Percentiles rank a stretch among this genome's conserved stretches.
Conservation (phyloP, 768 basidiomycete species). For the Daedaleopsis nitida region DNA sequence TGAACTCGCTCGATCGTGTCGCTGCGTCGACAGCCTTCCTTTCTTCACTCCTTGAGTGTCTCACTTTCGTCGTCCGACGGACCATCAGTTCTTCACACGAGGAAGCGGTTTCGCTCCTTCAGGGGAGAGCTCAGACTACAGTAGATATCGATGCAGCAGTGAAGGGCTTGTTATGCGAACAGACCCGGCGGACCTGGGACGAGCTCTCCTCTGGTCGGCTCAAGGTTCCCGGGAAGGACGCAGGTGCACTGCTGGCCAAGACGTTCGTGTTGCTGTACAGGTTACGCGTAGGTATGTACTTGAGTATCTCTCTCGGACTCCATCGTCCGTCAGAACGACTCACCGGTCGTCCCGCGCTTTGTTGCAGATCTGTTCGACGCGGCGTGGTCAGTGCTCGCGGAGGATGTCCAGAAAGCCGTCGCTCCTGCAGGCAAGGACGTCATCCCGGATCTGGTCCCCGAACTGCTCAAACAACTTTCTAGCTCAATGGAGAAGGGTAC, state of each 20-base stretch:
- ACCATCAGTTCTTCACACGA: conserved; percentile 30
- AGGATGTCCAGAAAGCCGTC: conserved; percentile 28
- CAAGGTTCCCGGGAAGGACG: conserved; percentile 47
- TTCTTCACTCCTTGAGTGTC: conserved; percentile 68
- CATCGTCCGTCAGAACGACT: too few relatives aligned
- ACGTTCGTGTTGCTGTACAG: conserved; percentile 34
- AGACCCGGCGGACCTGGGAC: conserved; percentile 51
- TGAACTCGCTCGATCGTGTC: conserved; percentile 56
- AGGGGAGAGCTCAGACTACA: neutral
- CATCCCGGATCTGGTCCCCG: conserved; percentile 41
- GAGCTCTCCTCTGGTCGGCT: conserved; percentile 46
- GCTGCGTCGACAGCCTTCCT: conserved; percentile 66
- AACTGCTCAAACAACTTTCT: conserved; percentile 47
- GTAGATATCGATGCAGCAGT: conserved; percentile 6
- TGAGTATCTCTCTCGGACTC: neutral
- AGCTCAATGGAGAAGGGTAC: conserved; percentile 40
- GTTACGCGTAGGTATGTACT: conserved; percentile 30
- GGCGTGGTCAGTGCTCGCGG: conserved; percentile 48
- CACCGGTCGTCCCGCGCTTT: neutral
- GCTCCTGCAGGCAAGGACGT: conserved; percentile 4
- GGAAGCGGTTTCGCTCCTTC: conserved; percentile 7
- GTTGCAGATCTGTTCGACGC: conserved; percentile 46
- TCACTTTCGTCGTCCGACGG: conserved; percentile 56
- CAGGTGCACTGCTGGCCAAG: conserved; percentile 47
- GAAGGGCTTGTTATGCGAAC: conserved; percentile 42